Evolutionary conservation across 2,329 filamentous ascomycete genomes (phyloP).

Genomic region (Gaeumannomyces sp.): DNA sequence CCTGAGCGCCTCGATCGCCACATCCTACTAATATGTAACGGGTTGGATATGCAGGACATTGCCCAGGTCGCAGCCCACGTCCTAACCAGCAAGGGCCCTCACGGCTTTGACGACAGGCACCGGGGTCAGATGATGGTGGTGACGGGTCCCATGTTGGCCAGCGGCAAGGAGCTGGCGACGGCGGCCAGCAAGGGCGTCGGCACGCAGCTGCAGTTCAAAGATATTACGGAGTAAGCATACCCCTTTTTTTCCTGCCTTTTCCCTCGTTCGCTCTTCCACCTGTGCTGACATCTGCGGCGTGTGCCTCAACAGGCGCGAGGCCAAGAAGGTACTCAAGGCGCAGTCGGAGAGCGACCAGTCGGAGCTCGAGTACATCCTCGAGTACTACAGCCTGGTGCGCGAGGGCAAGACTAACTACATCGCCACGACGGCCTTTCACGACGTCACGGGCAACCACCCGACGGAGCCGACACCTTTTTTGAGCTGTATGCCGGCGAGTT

Average conservation of each 20-base stretch:
- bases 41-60: no score
- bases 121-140: constrained; percentile 46
- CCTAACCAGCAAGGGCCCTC: constrained; percentile 38
- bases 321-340: constrained; percentile 26
- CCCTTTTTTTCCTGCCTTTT: not conserved
- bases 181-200: constrained; percentile 39
- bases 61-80: constrained; percentile 42
- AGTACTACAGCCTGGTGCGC: constrained; percentile 46
- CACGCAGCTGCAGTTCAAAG: constrained; percentile 35
- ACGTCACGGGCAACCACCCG: constrained; percentile 39
- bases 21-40: no score
- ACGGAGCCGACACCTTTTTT: constrained; percentile 43
- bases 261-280: no score
- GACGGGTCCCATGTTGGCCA: constrained; percentile 41
- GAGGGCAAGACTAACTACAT: constrained; percentile 50
- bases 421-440: constrained; percentile 41
- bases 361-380: constrained; percentile 41
- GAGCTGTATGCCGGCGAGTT: constrained; percentile 35
- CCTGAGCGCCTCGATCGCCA: no score
- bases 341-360: constrained; percentile 30
- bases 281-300: constrained; percentile 9
- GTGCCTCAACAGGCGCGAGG: constrained; percentile 25
- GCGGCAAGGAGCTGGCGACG: constrained; percentile 38
- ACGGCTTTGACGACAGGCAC: constrained; percentile 43
- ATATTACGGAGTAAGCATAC: constrained; percentile 34